Base-by-base conservation (phyloP, 179 eudicot species). In the Actinidia polygama region DNA sequence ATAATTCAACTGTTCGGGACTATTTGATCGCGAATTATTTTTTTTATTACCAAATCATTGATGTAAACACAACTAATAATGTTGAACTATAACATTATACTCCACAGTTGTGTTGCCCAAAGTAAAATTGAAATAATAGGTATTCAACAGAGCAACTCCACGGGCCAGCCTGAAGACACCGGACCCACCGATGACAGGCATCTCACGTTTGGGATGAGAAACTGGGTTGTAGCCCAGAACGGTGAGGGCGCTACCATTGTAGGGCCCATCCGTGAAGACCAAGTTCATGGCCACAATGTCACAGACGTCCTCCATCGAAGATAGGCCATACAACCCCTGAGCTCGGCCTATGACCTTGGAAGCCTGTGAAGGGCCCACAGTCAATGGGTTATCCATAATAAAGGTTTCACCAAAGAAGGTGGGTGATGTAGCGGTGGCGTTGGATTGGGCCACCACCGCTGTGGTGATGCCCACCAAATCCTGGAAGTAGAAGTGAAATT, bases 101-200 rank as follows among this genome's bases (percentile, higher is more conserved):
- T 23, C 40, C 3, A 64, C 2, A 15, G 69, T 64, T 23, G 6
- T 16, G 10, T 64, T 64, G 36, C 40, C 69, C 16, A 5, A 2
- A 15, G 16, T 0, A 8, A 0, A 0, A 24, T 64, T 36, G 7
- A 64, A 23, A 64, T 21, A 64, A 36, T 64, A 64, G 40, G 16
- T 0, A 6, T 3, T 64, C 69, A 64, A 64, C 69, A 61, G 24
- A 8, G 89, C 93, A 69, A 87, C 83, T 4, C 94, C 96, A 54
- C 90, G 86, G 9, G 92, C 91, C 66, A 85, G 76, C 66, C 94
- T 85, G 84, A 93, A 91, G 68, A 73, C 26, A 3, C 96, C 94
- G 23, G 88, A 84, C 5, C 94, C 96, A 30, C 94, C 93, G 0
- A 93, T 86, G 6, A 91, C 66, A 4, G 93, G 85, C 92, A 93